These are phyloP conservation scores for Microsporum audouinii DNA, from an alignment of 2,329 filamentous ascomycete genomes.

Conservation along the genomic window DNA sequence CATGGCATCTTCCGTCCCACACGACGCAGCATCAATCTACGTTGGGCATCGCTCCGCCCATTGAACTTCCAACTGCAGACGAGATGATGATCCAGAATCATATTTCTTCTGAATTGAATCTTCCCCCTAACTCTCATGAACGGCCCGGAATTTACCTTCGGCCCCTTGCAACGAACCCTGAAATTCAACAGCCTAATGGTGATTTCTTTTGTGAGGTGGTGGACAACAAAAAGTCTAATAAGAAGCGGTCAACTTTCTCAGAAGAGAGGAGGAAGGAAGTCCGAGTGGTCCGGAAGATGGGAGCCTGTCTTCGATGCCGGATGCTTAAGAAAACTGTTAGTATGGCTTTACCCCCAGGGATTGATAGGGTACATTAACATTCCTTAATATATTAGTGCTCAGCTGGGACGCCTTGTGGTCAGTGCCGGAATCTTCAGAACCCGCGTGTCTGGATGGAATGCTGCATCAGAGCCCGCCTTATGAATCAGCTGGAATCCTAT, in stretches of 20 bases:
- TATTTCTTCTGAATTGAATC: background rate
- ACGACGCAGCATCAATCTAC: slow-evolving; percentile 9
- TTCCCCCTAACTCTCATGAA: background rate
- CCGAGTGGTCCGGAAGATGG: slow-evolving; percentile 47
- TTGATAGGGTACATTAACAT: slow-evolving; percentile 2
- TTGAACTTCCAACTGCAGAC: background rate
- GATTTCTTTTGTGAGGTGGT: slow-evolving; percentile 27
- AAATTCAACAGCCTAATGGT: slow-evolving; percentile 20
- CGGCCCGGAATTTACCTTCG: slow-evolving; percentile 24
- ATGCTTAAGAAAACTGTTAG: slow-evolving; percentile 51
- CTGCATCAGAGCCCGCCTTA: slow-evolving; percentile 47
- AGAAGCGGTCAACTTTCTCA: slow-evolving; percentile 45
- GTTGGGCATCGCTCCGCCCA: slow-evolving; percentile 17
- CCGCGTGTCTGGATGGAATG: slow-evolving; percentile 51
- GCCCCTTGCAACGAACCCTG: slow-evolving; percentile 35
- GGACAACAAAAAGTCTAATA: slow-evolving; percentile 29
- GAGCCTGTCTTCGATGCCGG: slow-evolving; percentile 51
- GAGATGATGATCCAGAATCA: background rate
- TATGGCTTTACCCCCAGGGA: background rate
- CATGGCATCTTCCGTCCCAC: background rate
- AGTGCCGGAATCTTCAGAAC: slow-evolving; percentile 48
- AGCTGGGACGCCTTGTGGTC: slow-evolving; percentile 48
- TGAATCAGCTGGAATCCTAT: slow-evolving; percentile 48
- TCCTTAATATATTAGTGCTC: slow-evolving; percentile 35
- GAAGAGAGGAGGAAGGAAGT: slow-evolving; percentile 48